Evolutionary conservation across 768 basidiomycete species (phyloP), one percentile per base, ranked within the genome.

Genomic region (Dictyophora rubrovolvata): DNA sequence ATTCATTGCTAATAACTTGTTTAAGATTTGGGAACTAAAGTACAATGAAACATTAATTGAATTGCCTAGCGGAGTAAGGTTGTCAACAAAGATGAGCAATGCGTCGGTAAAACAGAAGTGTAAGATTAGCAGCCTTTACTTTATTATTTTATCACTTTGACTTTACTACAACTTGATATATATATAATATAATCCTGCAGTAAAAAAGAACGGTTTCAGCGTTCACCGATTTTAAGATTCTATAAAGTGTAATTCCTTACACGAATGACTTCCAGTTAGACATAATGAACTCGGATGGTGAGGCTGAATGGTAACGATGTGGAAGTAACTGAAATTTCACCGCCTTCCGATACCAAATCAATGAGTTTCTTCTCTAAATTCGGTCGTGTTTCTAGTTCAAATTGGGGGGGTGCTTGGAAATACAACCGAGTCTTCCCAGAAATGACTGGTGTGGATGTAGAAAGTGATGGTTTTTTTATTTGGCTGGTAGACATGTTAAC

Each of bases 401-500:
- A 79, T 67, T 92, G 90, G 5, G 92, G 89, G 8, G 96, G 95
- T 1, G 90, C 89, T 70, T 95, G 92, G 69, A 93, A 83, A 76
- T 96, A 99, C 14, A 59, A 35, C 21, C 36, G 49, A 21, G 50
- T n/a, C n/a, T 56, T 56, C 18, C 46, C 48, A 17, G 55, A 28
- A 5, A 48, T n/a, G 42, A 98, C 84, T 37, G 86, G 88, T 21
- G 78, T 79, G 5, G 83, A 77, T 0, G 85, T 82, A 4, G 94
- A 89, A 17, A 99, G 71, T 0, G 96, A 98, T 0, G 96, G 96
- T 68, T 86, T 93, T 74, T 93, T 95, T 74, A 98, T 87, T 83
- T 98, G 96, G 63, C 96, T 99, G 67, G 5, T 35, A 53, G 8
- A 33, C 37, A 6, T n/a, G 4, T 2, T n/a, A 42, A 42, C 28